Evolutionary conservation across 108 stramenopile species (phyloP), one percentile per base, ranked within the genome.

Genomic region (Cyclotella atomus): DNA sequence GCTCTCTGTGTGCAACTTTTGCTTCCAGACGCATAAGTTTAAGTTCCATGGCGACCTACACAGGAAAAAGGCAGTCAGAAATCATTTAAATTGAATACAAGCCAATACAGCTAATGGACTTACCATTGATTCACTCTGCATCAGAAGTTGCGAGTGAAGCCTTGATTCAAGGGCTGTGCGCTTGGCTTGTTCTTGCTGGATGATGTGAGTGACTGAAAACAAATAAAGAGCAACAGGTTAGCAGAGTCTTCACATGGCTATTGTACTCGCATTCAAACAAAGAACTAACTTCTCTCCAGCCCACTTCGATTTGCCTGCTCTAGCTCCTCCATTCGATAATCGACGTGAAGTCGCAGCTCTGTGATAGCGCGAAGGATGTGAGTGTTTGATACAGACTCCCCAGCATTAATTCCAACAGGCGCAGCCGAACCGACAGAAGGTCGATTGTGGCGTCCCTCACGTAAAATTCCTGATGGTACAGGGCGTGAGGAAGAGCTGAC

Each of bases 111-210:
- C 3, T 49, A 15, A 30, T 29, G 15, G 14, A 60, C 77, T 67
- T 54, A 85, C 84, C 84, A 85, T 85, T 38, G 81, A 71, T 60
- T 85, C 84, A 59, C 71, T 77, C 36, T 85, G 84, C 54, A 82
- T 38, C 28, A 85, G 73, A 19, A 85, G 76, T 46, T 85, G 84
- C 2, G 84, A 68, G 60, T 85, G 84, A 36, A 85, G 73, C 34
- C 81, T 73, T 23, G 66, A 54, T 67, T 85, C 81, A 17, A 85
- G 63, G 9, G 84, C 81, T 6, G 76, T 69, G 32, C 84, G 70
- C 44, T 73, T 78, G 3, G 71, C 43, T 65, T 82, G 71, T 34
- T 85, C 84, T 64, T 82, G 71, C 49, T 85, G 84, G 17, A 85
- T 36, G 14, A 82, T 70, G 52, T 71, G 64, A 29, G 72, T 24